Evolutionary conservation across 163 green algal genomes (phyloP).

Genomic region (Scenedesmus sp.): DNA sequence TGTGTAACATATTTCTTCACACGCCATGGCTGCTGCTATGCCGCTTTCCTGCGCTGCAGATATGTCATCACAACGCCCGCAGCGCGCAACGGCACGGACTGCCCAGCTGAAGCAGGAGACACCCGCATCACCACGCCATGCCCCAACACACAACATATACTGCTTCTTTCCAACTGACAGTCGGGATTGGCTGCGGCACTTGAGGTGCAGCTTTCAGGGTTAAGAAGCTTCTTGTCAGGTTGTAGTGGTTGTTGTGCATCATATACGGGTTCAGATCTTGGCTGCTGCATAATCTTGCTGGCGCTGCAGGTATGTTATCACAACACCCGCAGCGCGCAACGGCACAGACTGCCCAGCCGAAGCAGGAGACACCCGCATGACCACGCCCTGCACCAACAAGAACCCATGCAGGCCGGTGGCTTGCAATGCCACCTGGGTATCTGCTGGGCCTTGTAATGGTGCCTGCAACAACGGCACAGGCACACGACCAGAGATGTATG

Average conservation of each 20-base stretch:
- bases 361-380: neutral
- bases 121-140: neutral
- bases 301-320: slow-evolving; percentile 14
- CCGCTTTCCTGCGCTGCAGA: neutral
- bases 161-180: too few species aligned
- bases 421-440: neutral
- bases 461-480: slow-evolving; percentile 10
- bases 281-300: too few species aligned
- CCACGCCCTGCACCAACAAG: neutral
- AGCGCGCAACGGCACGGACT: neutral
- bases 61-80: slow-evolving; percentile 17
- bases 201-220: too few species aligned
- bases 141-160: too few species aligned
- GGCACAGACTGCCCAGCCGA: neutral
- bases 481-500: neutral
- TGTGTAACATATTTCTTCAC: neutral
- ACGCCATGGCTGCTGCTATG: too few species aligned
- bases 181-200: too few species aligned
- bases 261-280: too few species aligned
- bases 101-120: neutral
- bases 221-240: too few species aligned
- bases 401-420: neutral
- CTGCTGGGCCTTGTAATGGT: neutral
- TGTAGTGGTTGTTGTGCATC: too few species aligned
- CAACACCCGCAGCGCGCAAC: neutral